Base-by-base conservation (phyloP, 2,329 filamentous ascomycete genomes). In the Fusarium ambrosium region DNA sequence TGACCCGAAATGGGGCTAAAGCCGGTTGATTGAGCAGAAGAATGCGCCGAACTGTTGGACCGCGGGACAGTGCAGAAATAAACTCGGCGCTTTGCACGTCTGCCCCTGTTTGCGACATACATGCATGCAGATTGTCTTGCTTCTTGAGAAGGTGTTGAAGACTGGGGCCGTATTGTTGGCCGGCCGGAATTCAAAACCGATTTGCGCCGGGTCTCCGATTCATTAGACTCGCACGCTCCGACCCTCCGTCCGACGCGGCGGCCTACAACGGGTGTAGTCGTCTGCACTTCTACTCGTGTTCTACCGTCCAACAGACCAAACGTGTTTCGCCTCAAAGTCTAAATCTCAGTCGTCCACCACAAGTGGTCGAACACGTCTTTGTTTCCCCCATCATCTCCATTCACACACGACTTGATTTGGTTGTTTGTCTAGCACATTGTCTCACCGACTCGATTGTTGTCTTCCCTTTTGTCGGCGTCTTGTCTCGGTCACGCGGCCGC, bases 271-370 rank as follows among this genome's bases (percentile, higher is more conserved):
- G 51, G 62, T 59, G 48, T 62, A 62, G 60, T 32, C 48, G 48
- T 62, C 60, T 62, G 39, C 20, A 41, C 16, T 34, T 51, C 24
- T 36, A n/a, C 53, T 67, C 55, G 55, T 61, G 61, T 51, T 66
- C 59, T 66, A 58, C 59, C 62, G 43, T 59, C 51, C 62, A 69
- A 48, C 51, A 68, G 56, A 32, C 65, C 62, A 65, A 53, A 61
- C 45, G 48, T 64, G 68, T 67, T 76, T 77, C 73, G 76, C 70
- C 68, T 69, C 70, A 78, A 78, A 78, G 74, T 77, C 64, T 78
- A 78, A 77, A 65, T 66, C 60, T 62, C 34, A 62, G n/a, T 48
- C 61, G 39, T 65, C 37, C 58, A 60, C 56, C 48, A 29, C 56
- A 51, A 51, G 48, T 68, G 41, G 68, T 64, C 43, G 69, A 73